Evolutionary conservation across 1,284 basidiomycete species (phyloP).

Genomic region (Austroboletus niveus): DNA sequence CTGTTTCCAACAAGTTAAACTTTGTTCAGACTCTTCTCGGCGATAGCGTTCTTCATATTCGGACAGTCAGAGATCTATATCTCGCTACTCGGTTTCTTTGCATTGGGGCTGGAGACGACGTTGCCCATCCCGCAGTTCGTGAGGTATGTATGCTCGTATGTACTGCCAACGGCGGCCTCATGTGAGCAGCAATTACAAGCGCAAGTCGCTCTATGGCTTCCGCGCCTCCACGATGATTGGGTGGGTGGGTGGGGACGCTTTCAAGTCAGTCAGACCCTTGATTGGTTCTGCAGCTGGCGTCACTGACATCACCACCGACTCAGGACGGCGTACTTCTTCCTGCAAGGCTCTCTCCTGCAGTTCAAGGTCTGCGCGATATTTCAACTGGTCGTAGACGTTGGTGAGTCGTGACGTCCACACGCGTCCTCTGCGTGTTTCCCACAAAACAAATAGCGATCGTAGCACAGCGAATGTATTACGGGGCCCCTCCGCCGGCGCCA

Average conservation of each 20-base stretch:
- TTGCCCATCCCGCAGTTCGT: constrained; percentile 79
- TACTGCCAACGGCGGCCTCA: constrained; percentile 14
- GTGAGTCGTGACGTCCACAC: constrained; percentile 41
- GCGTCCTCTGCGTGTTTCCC: constrained; percentile 9
- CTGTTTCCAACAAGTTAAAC: constrained; percentile 15
- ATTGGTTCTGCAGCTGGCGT: constrained; percentile 9
- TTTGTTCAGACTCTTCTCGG: constrained; percentile 55
- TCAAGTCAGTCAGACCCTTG: constrained; percentile 56
- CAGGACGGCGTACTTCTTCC: constrained; percentile 79
- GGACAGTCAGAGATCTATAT: constrained; percentile 64
- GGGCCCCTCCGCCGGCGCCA: constrained; percentile 52
- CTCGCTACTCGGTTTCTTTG: constrained; percentile 71
- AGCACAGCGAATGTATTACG: constrained; percentile 68
- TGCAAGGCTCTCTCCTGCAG: constrained; percentile 66
- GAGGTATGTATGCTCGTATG: constrained; percentile 45
- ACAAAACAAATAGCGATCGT: constrained; percentile 56
- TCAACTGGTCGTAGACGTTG: constrained; percentile 73
- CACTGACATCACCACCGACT: constrained; percentile 14
- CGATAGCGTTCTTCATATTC: constrained; percentile 74
- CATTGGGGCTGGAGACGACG: constrained; percentile 78
- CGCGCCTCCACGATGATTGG: constrained; percentile 77
- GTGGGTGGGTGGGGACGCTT: constrained; percentile 79
- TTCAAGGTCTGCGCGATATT: constrained; percentile 81
- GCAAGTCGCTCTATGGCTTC: constrained; percentile 81
- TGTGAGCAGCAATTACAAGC: constrained; percentile 63